A percentile compares a stretch with the other conserved stretches of the same genome.
phyloP scores from a whole-genome alignment of 805 yeast genomes.

The Ogataea sp. region DNA sequence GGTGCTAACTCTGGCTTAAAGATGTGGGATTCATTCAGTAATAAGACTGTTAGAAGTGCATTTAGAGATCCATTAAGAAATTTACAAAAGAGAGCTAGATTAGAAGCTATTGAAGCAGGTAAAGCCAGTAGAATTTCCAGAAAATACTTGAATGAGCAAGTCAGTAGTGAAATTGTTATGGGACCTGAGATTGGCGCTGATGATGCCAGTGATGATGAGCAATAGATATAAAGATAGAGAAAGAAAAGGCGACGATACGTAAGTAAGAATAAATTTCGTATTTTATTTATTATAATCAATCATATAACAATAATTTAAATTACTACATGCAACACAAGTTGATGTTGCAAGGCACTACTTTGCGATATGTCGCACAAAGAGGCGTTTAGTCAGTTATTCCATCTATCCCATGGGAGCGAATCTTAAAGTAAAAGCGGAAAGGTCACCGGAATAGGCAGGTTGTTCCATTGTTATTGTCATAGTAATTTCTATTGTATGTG shows the following conservation, averaged over 20 bases:
- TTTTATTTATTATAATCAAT: neutral
- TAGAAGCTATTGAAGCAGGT: constrained; percentile 46
- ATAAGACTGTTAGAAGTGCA: constrained; percentile 64
- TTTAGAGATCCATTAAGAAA: constrained; percentile 51
- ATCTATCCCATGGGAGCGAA: no score
- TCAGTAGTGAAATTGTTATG: constrained; percentile 48
- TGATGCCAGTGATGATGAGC: constrained; percentile 51
- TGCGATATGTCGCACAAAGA: no score
- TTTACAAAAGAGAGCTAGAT: constrained; percentile 50
- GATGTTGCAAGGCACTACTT: no score
- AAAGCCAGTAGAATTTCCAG: constrained; percentile 68
- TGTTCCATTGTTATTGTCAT: no score
- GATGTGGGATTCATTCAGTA: constrained; percentile 88
- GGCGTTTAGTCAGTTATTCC: no score
- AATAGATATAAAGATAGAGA: constrained; percentile 10
- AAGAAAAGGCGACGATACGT: no score
- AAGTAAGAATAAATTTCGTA: no score
- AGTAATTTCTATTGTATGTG: no score
- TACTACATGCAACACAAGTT: no score
- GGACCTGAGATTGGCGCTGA: constrained; percentile 61
- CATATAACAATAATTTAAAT: neutral
- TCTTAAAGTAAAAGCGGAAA: no score
- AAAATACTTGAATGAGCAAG: constrained; percentile 45
- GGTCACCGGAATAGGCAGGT: no score
- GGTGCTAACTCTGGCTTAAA: constrained; percentile 81